Conservation (phyloP, 495 filamentous ascomycete genomes). For the Hypoxylon intermedium region DNA sequence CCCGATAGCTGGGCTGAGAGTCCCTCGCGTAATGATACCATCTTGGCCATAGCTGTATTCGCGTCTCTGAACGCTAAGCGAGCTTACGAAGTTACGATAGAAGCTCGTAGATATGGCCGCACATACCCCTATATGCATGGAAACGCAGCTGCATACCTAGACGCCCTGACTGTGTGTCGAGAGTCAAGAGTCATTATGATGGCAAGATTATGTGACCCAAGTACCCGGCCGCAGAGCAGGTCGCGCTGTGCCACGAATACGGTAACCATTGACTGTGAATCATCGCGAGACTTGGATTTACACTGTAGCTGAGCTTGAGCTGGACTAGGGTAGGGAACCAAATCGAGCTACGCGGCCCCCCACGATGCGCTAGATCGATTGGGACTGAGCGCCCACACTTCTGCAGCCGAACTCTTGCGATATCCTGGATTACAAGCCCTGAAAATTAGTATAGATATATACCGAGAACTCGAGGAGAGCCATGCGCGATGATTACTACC, state of each 20-base stretch:
- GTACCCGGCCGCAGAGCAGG: slow-evolving; percentile 14
- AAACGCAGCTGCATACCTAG: slow-evolving; percentile 21
- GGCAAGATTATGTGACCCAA: slow-evolving; percentile 18
- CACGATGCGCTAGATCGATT: too few relatives aligned
- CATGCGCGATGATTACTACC: neutral
- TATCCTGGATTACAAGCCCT: too few relatives aligned
- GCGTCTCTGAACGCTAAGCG: slow-evolving; percentile 15
- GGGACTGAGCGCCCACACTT: too few relatives aligned
- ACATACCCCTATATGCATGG: slow-evolving; percentile 3
- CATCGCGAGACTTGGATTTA: slow-evolving; percentile 9
- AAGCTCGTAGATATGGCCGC: slow-evolving; percentile 1
- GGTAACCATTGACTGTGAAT: too few relatives aligned
- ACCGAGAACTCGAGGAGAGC: slow-evolving; percentile 2
- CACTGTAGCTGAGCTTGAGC: slow-evolving; percentile 12
- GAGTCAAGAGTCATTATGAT: slow-evolving; percentile 8
- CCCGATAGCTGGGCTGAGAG: too few relatives aligned
- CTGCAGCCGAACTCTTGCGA: too few relatives aligned
- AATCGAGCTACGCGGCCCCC: neutral
- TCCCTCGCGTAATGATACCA: too few relatives aligned
- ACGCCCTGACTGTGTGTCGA: slow-evolving; percentile 4
- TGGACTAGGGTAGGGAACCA: too few relatives aligned
- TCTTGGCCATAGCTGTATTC: too few relatives aligned
- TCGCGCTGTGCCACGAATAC: slow-evolving; percentile 7
- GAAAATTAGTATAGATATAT: too few relatives aligned
- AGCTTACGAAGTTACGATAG: slow-evolving; percentile 10